Conservation (phyloP, 2,329 filamentous ascomycete genomes). For the Trichoderma endophyticum region DNA sequence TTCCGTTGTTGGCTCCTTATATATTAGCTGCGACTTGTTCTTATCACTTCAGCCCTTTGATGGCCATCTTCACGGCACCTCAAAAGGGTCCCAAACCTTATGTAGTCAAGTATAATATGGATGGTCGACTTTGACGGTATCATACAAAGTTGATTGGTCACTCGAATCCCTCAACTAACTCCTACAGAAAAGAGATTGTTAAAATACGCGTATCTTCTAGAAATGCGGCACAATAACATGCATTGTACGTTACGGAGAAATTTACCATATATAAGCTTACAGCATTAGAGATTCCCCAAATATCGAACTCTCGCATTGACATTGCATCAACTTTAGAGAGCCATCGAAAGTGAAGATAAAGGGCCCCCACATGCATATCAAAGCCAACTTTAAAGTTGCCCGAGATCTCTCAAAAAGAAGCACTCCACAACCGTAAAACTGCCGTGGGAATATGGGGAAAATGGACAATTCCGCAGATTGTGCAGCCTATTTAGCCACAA, state of each 20-base stretch:
- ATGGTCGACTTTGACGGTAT: neutral
- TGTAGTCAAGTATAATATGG: neutral
- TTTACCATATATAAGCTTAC: neutral
- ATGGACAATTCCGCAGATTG: no score
- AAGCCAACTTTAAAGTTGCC: neutral
- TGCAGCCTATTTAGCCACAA: no score
- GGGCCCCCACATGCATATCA: neutral
- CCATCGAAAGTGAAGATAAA: neutral
- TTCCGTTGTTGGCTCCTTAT: neutral
- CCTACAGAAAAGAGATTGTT: neutral
- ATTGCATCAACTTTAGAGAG: neutral
- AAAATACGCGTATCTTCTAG: neutral
- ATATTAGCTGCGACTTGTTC: neutral
- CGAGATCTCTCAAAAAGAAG: neutral
- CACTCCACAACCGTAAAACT: neutral
- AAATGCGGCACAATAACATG: neutral
- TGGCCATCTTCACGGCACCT: rapidly evolving
- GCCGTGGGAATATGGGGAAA: neutral
- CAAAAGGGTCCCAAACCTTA: rapidly evolving
- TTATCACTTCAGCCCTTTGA: neutral
- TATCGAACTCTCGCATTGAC: neutral
- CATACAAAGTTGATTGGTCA: neutral
- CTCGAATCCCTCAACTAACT: neutral
- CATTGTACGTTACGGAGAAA: neutral
- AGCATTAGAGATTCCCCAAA: neutral